Percentiles rank a stretch among this genome's conserved stretches.
phyloP scores from a whole-genome alignment of 2,329 filamentous ascomycete species.

The Ophiostoma sp. region DNA sequence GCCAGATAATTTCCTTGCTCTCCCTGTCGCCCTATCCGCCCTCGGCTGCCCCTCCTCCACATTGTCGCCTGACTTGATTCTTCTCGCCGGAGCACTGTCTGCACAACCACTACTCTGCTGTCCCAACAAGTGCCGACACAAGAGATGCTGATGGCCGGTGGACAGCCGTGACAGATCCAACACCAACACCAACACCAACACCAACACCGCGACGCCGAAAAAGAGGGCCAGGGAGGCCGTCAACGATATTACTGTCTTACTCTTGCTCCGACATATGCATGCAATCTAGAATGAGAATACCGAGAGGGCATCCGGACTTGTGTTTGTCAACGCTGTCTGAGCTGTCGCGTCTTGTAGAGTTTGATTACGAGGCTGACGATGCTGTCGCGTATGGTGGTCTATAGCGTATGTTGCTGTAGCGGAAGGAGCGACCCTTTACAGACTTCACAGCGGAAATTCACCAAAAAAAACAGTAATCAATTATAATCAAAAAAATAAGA shows the following conservation, averaged over 20 bases:
- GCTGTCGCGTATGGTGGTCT: too few relatives aligned
- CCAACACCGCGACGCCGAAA: background rate
- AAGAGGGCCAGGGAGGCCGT: slow-evolving; percentile 7
- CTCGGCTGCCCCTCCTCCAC: too few relatives aligned
- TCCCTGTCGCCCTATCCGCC: background rate
- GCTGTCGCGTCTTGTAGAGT: too few relatives aligned
- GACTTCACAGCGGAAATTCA: background rate
- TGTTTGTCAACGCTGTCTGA: background rate
- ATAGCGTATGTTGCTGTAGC: too few relatives aligned
- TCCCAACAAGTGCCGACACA: too few relatives aligned
- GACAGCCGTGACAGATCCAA: too few relatives aligned
- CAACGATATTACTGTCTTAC: slow-evolving; percentile 4
- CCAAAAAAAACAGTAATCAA: background rate
- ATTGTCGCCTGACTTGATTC: background rate
- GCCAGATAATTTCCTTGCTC: background rate
- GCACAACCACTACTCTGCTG: too few relatives aligned
- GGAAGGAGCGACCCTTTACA: background rate
- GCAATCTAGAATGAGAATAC: background rate
- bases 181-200: background rate
- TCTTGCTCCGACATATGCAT: background rate
- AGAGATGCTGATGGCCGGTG: too few relatives aligned
- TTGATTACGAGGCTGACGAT: too few relatives aligned
- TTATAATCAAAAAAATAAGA: background rate
- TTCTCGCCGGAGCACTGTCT: background rate
- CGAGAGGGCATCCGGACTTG: background rate